Conservation (phyloP, 352 stramenopile species). For the Phytophthora lateralis region DNA sequence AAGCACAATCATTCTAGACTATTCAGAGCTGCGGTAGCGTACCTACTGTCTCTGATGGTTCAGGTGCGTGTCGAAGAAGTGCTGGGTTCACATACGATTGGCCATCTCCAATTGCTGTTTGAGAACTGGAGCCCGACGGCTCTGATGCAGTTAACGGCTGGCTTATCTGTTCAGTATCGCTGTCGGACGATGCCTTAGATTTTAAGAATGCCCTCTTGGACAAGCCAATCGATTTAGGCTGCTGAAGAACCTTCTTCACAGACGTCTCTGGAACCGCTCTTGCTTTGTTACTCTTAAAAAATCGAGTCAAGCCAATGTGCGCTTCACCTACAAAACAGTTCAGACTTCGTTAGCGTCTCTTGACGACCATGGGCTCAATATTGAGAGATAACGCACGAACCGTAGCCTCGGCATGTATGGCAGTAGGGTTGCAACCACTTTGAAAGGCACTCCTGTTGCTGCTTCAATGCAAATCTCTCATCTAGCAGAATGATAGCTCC, state of each 20-base stretch:
- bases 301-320: slow-evolving; percentile 81
- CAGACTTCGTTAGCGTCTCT: slow-evolving; percentile 3
- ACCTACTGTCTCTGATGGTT: slow-evolving; percentile 25
- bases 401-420: slow-evolving; percentile 66
- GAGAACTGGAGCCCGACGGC: slow-evolving; percentile 15
- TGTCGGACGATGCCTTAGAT: slow-evolving; percentile 21
- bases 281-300: slow-evolving; percentile 82
- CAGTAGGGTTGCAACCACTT: slow-evolving; percentile 95
- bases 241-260: slow-evolving; percentile 34
- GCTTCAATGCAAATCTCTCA: slow-evolving; percentile 93
- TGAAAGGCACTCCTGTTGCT: slow-evolving; percentile 92
- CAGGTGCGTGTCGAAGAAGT: slow-evolving; percentile 45
- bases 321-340: slow-evolving; percentile 58
- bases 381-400: slow-evolving; percentile 34
- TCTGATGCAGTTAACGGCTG: slow-evolving; percentile 14
- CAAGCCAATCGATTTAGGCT: slow-evolving; percentile 48
- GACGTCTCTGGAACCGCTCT: slow-evolving; percentile 35
- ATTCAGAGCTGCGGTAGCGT: neutral
- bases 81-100: slow-evolving; percentile 84
- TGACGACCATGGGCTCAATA: neutral
- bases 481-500: slow-evolving; percentile 98
- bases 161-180: slow-evolving; percentile 23
- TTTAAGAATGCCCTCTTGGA: slow-evolving; percentile 37
- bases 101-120: slow-evolving; percentile 71
- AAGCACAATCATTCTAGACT: neutral